Evolutionary conservation across 495 filamentous ascomycete species (phyloP), one percentile per base, ranked within the genome.

Genomic region (Penicillium waksmanii): DNA sequence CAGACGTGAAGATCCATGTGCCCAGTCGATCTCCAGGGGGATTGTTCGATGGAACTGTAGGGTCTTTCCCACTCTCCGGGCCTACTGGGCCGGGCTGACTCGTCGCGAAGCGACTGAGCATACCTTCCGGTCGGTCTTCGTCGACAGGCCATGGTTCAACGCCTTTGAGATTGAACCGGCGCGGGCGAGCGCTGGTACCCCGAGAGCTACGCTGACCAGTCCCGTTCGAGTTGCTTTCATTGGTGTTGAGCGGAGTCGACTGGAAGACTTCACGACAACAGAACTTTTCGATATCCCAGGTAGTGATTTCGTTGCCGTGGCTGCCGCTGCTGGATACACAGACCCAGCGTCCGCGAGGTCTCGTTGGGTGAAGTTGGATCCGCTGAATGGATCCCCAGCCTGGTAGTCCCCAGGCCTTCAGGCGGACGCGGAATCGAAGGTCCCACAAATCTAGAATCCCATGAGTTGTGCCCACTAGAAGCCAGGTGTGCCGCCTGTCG

Each of bases 371-470:
- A 2, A 95, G 74, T 52, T 84, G 76, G 3, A 98, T 77, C 9
- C 91, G 83, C 58, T 96, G 90, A 60, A 99, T 96, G 23, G 90
- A 80, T 8, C 87, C 84, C 64, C 87, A 89, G 31, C 90, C 90
- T 2, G 91, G 87, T 9, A 99, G 82, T 19, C 90, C 92, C 94
- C 93, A 98, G 6, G 87, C 89, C 72, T 90, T 93, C 31, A 97
- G 73, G 15, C 92, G 86, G 51, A 97, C 81, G 53, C 85, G 89
- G 76, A 98, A 99, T 15, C 96, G 89, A 15, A 99, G 84, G 69
- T 99, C 96, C 95, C 96, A 99, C 17, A 99, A 80, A 65, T 96
- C 90, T 8, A 99, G 77, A 48, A 97, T 87, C 3, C 96, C 96
- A 64, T 98, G 93, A 7, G 93, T 91, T 1, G 96, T 98, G 34